Evolutionary conservation across 257 asterid species (phyloP), one percentile per base, ranked within the genome.

Genomic region (Scutellaria galericulata): DNA sequence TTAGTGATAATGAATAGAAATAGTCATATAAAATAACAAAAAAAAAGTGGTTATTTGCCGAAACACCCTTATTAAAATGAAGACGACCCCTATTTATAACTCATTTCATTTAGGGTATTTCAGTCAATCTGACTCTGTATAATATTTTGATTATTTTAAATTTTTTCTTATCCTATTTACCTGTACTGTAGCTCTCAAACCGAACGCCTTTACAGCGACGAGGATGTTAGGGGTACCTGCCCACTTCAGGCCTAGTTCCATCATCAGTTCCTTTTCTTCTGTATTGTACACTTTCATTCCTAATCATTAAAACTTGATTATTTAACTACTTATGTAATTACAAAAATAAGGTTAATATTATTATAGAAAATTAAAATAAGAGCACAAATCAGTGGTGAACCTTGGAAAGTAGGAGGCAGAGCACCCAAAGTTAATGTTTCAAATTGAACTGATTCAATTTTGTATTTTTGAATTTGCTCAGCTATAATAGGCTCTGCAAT

Each of bases 361-460:
- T 27, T 45, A 4, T 0, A 52, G 6, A 37, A 41, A 45, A 66
- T 27, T 9, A 14, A 44, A 24, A 6, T 31, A n/a, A 73, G 24
- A 68, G 47, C 7, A 13, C 2, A 31, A 31, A 4, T 31, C 37
- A 31, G 37, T 31, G 62, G 53, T 53, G 10, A 48, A 92, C 97
- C 97, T 92, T 90, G 98, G 82, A 92, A 92, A 62, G 94, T 86
- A 76, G 92, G 94, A 40, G 98, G 94, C 41, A 92, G 77, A 72
- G 72, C 50, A 72, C 96, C 98, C 78, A 92, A 80, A 55, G 96
- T 86, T 2, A 92, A 87, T 11, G 78, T 61, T 80, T 87, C 85
- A 71, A 92, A 90, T 18, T 90, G 90, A 20, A 92, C 92, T 0
- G 90, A 75, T 1, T 90, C 94, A 39, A 90, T 88, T 86, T 92